These are phyloP conservation scores for Entomortierella chlamydospora DNA, from an alignment of 192 early-diverging fungal genomes.

Conservation along the genomic window DNA sequence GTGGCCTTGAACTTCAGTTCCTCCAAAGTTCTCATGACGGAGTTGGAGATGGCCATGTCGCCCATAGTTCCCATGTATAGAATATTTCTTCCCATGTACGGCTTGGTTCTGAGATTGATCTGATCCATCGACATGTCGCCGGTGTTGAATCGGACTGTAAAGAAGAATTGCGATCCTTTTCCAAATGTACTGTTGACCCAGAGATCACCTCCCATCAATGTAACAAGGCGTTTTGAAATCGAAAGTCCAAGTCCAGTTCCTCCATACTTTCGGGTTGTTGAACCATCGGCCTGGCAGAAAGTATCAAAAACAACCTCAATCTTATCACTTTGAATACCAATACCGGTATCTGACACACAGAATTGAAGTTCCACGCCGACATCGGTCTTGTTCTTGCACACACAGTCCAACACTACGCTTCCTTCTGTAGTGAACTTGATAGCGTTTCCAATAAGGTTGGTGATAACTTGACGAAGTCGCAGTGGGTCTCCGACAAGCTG, in stretches of 20 bases:
- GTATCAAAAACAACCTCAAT: conserved; percentile 81
- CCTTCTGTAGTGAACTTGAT: conserved; percentile 87
- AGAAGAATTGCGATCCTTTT: conserved; percentile 83
- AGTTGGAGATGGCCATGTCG: conserved; percentile 46
- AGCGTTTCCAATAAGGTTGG: conserved; percentile 87
- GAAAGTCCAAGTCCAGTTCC: conserved; percentile 89
- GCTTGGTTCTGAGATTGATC: conserved; percentile 62
- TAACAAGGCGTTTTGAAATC: conserved; percentile 82
- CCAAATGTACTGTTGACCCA: conserved; percentile 81
- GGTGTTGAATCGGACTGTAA: conserved; percentile 71
- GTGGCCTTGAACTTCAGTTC: conserved; percentile 62
- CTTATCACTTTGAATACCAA: conserved; percentile 86
- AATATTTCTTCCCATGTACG: conserved; percentile 73
- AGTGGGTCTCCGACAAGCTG: conserved; percentile 80
- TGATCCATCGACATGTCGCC: conserved; percentile 50
- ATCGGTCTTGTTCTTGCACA: conserved; percentile 49
- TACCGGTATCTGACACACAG: conserved; percentile 83
- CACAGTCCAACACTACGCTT: conserved; percentile 69
- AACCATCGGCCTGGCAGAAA: conserved; percentile 86
- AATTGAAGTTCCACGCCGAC: conserved; percentile 71
- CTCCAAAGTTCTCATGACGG: conserved; percentile 61
- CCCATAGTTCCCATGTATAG: conserved; percentile 71
- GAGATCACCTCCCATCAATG: conserved; percentile 82
- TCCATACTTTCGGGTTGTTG: conserved; percentile 86
- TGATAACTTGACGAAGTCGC: conserved; percentile 82